These are phyloP conservation scores for Diaporthe vexans DNA, from an alignment of 2,329 filamentous ascomycete species.

Conservation along the genomic window DNA sequence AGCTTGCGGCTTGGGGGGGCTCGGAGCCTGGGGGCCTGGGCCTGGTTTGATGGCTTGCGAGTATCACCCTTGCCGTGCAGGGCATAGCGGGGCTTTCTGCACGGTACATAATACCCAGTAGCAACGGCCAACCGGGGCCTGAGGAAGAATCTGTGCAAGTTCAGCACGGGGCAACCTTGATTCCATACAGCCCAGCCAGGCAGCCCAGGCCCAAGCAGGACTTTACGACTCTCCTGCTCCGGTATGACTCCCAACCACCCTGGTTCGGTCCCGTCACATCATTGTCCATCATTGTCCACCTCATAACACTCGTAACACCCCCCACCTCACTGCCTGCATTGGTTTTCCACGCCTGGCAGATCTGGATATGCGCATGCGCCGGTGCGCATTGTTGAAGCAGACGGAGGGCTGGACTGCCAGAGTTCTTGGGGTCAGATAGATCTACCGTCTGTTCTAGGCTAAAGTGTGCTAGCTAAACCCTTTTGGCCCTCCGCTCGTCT, in stretches of 20 bases:
- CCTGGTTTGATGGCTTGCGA: neutral
- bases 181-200: constrained; percentile 23
- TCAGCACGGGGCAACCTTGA: constrained; percentile 29
- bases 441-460: constrained; percentile 5
- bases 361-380: constrained; percentile 8
- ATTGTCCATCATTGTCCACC: constrained; percentile 3
- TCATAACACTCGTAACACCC: no score
- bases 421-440: constrained; percentile 13
- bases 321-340: neutral
- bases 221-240: neutral
- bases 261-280: neutral
- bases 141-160: constrained; percentile 8
- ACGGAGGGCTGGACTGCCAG: neutral
- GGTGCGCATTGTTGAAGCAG: neutral
- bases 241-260: constrained; percentile 27
- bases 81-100: neutral
- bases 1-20: neutral
- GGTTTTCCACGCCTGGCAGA: constrained; percentile 17
- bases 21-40: neutral
- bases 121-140: constrained; percentile 3
- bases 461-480: neutral
- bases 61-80: constrained; percentile 18
- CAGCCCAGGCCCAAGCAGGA: neutral
- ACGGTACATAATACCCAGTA: neutral
- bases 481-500: neutral